A percentile compares a stretch with the other conserved stretches of the same genome.
phyloP scores from a whole-genome alignment of 805 yeast species.

The Ogataea trehaloabstinens region DNA sequence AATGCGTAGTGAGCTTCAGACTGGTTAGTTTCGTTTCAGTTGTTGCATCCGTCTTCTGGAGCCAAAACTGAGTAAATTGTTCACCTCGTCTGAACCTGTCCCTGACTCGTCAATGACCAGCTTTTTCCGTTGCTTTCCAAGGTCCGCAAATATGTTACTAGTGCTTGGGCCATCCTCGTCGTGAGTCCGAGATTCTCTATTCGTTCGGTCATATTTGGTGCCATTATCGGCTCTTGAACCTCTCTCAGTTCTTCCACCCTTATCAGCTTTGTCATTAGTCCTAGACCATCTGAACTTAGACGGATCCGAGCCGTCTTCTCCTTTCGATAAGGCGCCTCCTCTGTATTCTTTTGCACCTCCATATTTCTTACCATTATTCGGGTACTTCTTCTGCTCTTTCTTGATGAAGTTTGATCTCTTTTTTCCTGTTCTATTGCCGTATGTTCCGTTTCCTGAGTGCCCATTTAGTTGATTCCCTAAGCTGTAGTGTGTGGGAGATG shows the following conservation, averaged over 20 bases:
- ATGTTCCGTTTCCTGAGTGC: neutral
- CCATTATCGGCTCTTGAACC: slow-evolving; percentile 2
- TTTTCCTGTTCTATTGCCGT: slow-evolving; percentile 7
- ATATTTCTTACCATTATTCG: slow-evolving; percentile 6
- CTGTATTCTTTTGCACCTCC: slow-evolving; percentile 1
- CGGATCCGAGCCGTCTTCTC: neutral
- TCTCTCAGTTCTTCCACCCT: slow-evolving; percentile 2
- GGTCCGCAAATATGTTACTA: slow-evolving; percentile 21
- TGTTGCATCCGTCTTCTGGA: slow-evolving; percentile 23
- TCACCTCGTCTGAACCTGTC: slow-evolving; percentile 25
- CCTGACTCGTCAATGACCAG: slow-evolving; percentile 24
- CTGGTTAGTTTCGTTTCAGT: slow-evolving; percentile 8
- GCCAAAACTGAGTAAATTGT: slow-evolving; percentile 26
- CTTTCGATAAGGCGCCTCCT: neutral
- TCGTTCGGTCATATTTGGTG: neutral
- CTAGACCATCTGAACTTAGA: slow-evolving; percentile 1
- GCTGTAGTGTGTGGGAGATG: neutral
- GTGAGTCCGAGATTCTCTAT: neutral
- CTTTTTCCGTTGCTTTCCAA: slow-evolving; percentile 30
- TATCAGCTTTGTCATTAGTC: neutral
- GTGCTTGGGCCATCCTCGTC: slow-evolving; percentile 1
- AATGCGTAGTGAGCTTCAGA: no score
- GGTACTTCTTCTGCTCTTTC: slow-evolving; percentile 7
- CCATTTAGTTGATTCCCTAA: neutral
- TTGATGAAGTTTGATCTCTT: slow-evolving; percentile 8